Evolutionary conservation across 495 filamentous ascomycete genomes (phyloP).

Genomic region (Umbilicaria muhlenbergii): DNA sequence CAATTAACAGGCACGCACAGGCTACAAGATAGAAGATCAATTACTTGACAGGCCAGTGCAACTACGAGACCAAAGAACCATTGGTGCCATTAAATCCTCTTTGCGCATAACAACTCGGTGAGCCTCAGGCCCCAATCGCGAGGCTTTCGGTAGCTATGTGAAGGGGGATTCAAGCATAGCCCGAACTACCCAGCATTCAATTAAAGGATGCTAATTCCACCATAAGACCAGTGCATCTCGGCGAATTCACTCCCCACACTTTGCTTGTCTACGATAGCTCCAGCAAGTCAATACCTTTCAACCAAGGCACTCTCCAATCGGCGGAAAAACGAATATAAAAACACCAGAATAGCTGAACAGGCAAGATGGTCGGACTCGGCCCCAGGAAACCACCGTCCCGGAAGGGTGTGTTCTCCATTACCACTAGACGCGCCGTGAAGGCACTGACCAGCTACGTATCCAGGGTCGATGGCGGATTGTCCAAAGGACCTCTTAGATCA

Average conservation of each 20-base stretch:
- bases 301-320: neutral
- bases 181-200: no score
- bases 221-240: no score
- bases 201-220: no score
- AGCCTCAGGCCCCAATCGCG: neutral
- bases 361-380: slow-evolving; percentile 61
- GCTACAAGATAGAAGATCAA: no score
- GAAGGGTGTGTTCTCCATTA: slow-evolving; percentile 42
- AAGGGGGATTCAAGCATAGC: no score
- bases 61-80: no score
- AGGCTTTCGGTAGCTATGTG: no score
- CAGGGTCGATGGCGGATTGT: slow-evolving; percentile 65
- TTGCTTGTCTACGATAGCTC: neutral
- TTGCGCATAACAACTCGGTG: neutral
- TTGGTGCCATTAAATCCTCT: no score
- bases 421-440: slow-evolving; percentile 4
- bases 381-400: slow-evolving; percentile 59
- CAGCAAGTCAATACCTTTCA: no score
- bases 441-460: slow-evolving; percentile 9
- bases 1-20: no score
- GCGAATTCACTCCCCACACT: no score
- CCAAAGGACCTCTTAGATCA: slow-evolving; percentile 73
- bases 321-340: neutral
- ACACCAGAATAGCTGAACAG: neutral
- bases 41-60: no score